phyloP scores from a whole-genome alignment of 2,329 filamentous ascomycete species.

The Aureobasidium zeae region DNA sequence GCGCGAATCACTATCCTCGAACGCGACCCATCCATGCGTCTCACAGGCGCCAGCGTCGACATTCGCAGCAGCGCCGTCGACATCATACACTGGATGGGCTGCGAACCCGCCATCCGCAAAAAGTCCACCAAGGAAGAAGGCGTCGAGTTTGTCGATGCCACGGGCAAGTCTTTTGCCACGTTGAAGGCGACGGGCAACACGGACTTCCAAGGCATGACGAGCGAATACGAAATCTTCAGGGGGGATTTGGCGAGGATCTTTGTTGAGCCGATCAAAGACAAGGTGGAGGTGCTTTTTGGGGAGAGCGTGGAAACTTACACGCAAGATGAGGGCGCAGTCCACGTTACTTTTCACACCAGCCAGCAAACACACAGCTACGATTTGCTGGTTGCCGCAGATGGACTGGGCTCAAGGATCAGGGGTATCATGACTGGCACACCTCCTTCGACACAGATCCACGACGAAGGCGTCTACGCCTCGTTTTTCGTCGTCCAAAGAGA shows the following conservation, averaged over 20 bases:
- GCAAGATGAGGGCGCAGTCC: conserved; percentile 28
- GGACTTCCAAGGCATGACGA: conserved; percentile 28
- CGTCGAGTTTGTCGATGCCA: conserved; percentile 23
- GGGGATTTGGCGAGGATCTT: conserved; percentile 29
- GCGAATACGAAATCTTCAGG: conserved; percentile 32
- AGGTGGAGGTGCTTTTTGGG: conserved; percentile 33
- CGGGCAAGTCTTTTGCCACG: conserved; percentile 25
- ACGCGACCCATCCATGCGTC: conserved; percentile 28
- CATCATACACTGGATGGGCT: conserved; percentile 30
- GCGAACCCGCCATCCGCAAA: conserved; percentile 26
- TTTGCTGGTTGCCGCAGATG: conserved; percentile 43
- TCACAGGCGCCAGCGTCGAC: conserved; percentile 28
- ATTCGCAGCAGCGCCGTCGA: conserved; percentile 29
- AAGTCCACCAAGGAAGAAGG: conserved; percentile 24
- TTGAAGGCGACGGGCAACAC: conserved; percentile 27
- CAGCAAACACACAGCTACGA: conserved; percentile 34
- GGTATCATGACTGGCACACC: conserved; percentile 36
- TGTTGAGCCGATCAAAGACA: conserved; percentile 30
- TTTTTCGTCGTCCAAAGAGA: conserved; percentile 36
- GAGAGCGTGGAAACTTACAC: conserved; percentile 28
- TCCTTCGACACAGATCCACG: conserved; percentile 32
- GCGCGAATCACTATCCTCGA: conserved; percentile 31
- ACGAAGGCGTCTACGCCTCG: conserved; percentile 34
- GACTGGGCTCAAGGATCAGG: conserved; percentile 39
- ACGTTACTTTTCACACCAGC: conserved; percentile 35